phyloP scores from a whole-genome alignment of 1,284 basidiomycete species.

The Vanrija pseudolonga region DNA sequence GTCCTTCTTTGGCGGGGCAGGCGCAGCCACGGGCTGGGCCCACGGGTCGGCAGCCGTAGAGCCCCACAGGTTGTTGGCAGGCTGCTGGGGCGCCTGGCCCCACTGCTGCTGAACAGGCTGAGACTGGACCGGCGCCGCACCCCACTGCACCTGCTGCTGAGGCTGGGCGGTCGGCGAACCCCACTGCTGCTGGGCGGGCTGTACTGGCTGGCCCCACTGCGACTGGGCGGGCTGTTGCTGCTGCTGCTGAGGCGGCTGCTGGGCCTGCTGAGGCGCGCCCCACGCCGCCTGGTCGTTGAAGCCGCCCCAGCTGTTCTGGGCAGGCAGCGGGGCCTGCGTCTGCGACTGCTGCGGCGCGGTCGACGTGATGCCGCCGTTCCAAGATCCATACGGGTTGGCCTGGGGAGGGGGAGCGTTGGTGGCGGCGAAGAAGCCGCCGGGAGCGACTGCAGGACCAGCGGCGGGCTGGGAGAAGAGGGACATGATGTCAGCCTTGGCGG shows the following conservation, averaged over 20 bases:
- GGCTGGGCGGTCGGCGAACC: not conserved
- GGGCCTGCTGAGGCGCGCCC: constrained; percentile 19
- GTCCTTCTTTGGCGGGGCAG: constrained; percentile 27
- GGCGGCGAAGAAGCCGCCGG: constrained; percentile 21
- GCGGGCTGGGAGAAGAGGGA: constrained; percentile 43
- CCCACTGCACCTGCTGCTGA: not conserved
- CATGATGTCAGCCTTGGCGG: constrained; percentile 48
- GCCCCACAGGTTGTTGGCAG: constrained; percentile 7
- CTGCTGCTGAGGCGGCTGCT: constrained; percentile 2
- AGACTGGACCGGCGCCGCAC: not conserved
- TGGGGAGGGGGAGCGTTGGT: constrained; percentile 10
- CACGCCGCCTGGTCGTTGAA: constrained; percentile 38
- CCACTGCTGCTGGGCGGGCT: constrained; percentile 7
- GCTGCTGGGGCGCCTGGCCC: constrained; percentile 9
- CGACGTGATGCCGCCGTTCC: constrained; percentile 38
- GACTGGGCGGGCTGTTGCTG: constrained; percentile 1
- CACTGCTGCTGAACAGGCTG: constrained; percentile 1
- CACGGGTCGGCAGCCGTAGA: constrained; percentile 21
- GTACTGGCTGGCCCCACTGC: not conserved
- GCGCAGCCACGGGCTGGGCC: constrained; percentile 14
- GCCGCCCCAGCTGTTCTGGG: constrained; percentile 24
- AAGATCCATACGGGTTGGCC: constrained; percentile 29
- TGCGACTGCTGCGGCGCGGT: constrained; percentile 24
- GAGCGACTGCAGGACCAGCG: constrained; percentile 7
- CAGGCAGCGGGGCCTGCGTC: constrained; percentile 21